These are phyloP conservation scores for Vanilla planifolia DNA, from an alignment of 106 monocot species.

Conservation along the genomic window DNA sequence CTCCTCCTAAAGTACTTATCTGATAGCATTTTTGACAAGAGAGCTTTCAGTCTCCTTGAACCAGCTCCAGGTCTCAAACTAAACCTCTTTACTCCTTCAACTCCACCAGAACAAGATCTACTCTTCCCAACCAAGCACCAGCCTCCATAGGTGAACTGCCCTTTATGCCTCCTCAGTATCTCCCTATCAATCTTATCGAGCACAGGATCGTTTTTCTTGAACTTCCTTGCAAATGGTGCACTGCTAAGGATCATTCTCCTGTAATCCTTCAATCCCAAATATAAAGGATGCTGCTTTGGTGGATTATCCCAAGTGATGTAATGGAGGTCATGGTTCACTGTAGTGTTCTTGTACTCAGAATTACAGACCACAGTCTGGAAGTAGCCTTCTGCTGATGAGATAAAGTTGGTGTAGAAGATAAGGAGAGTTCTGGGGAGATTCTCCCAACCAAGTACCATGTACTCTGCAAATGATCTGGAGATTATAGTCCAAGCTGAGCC, in stretches of 20 bases:
- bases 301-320: conserved; percentile 80
- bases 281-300: conserved; percentile 74
- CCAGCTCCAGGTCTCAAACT: conserved; percentile 55
- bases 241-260: conserved; percentile 52
- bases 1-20: conserved; percentile 21
- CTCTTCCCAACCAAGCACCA: conserved; percentile 46
- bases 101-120: conserved; percentile 12
- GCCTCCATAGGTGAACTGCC: conserved; percentile 53
- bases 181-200: conserved; percentile 78
- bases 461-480: conserved; percentile 77
- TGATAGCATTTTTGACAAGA: conserved; percentile 41
- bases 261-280: conserved; percentile 51
- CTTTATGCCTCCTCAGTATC: conserved; percentile 30
- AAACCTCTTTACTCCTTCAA: conserved; percentile 4
- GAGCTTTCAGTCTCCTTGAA: conserved; percentile 61
- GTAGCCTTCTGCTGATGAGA: conserved; percentile 86
- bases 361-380: conserved; percentile 91
- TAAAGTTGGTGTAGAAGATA: conserved; percentile 87
- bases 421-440: conserved; percentile 92
- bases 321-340: conserved; percentile 81
- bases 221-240: conserved; percentile 69
- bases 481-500: conserved; percentile 88
- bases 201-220: conserved; percentile 64
- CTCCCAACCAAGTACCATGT: conserved; percentile 67
- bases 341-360: conserved; percentile 51